phyloP scores from a whole-genome alignment of 2,329 filamentous ascomycete genomes.

The Cephalotrichum gorgonifer region DNA sequence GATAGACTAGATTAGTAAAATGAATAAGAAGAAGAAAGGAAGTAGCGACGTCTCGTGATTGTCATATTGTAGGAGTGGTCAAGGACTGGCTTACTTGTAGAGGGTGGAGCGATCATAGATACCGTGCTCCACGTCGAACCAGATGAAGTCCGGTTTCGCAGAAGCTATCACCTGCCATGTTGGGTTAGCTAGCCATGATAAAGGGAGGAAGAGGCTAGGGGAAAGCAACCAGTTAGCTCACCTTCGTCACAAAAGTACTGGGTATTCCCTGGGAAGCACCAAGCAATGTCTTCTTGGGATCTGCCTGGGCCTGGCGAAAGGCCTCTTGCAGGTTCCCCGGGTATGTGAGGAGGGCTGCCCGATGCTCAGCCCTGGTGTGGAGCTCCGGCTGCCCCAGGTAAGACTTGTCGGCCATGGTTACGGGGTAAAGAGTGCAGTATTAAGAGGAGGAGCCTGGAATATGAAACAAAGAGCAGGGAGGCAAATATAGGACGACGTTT shows the following conservation, averaged over 20 bases:
- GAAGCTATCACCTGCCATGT: constrained; percentile 7
- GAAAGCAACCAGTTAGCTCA: background rate
- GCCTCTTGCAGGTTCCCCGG: constrained; percentile 9
- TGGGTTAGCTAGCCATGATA: background rate
- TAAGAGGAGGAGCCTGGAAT: no score
- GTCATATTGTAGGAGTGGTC: background rate
- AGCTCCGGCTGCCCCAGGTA: constrained; percentile 9
- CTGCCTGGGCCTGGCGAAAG: constrained; percentile 6
- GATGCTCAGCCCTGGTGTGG: constrained; percentile 8
- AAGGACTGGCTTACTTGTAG: constrained; percentile 10
- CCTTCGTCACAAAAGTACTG: constrained; percentile 10
- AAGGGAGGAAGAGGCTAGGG: no score
- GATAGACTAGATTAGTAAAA: background rate
- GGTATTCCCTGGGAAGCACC: constrained; percentile 10
- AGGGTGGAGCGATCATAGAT: constrained; percentile 7
- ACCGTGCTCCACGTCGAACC: constrained; percentile 11
- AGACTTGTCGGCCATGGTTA: constrained; percentile 2
- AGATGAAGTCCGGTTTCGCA: constrained; percentile 11
- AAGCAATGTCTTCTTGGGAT: constrained; percentile 10
- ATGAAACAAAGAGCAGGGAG: no score
- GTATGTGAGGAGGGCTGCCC: constrained; percentile 9
- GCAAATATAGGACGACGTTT: no score
- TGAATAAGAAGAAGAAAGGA: background rate
- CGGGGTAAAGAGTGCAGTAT: no score
- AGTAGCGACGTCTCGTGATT: background rate